phyloP scores from a whole-genome alignment of 2,329 filamentous ascomycete species.

The Microdochium bolleyi region DNA sequence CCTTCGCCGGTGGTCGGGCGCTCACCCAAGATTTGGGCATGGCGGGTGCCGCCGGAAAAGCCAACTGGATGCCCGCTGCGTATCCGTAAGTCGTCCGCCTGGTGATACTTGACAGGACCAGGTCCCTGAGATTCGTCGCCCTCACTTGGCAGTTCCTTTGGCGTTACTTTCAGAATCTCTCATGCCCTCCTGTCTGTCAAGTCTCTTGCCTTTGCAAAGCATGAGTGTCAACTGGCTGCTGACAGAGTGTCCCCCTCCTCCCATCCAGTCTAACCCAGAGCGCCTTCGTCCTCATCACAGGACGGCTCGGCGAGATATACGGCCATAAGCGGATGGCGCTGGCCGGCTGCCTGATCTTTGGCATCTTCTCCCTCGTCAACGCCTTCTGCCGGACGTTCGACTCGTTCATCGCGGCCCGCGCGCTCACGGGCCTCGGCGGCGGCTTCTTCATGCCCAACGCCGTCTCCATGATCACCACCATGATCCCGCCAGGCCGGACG shows the following conservation, averaged over 20 bases:
- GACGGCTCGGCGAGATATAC: conserved; percentile 42
- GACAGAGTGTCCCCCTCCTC: too few relatives aligned
- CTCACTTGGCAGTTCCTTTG: too few relatives aligned
- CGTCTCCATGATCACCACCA: conserved; percentile 38
- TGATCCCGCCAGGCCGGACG: conserved; percentile 33
- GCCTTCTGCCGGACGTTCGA: conserved; percentile 33
- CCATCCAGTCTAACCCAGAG: conserved; percentile 38
- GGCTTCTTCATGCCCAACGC: conserved; percentile 44
- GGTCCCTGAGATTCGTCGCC: too few relatives aligned
- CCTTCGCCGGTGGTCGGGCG: too few relatives aligned
- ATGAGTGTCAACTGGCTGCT: too few relatives aligned
- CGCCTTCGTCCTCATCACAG: conserved; percentile 42
- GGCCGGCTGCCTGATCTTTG: conserved; percentile 31
- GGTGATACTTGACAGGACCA: conserved; percentile 2
- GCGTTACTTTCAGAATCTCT: too few relatives aligned
- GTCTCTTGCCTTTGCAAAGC: too few relatives aligned
- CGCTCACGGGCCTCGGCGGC: conserved; percentile 40
- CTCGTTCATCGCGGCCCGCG: conserved; percentile 26
- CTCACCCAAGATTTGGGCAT: too few relatives aligned
- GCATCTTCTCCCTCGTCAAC: conserved; percentile 32
- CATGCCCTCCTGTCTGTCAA: too few relatives aligned
- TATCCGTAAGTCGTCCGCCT: conserved; percentile 20
- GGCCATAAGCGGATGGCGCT: conserved; percentile 41
- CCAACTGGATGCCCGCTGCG: conserved; percentile 30
- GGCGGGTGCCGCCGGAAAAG: conserved; percentile 5